A percentile compares a stretch with the other conserved stretches of the same genome.
phyloP scores from a whole-genome alignment of 129 eudicot genomes.

The Ambrosia trifida region DNA sequence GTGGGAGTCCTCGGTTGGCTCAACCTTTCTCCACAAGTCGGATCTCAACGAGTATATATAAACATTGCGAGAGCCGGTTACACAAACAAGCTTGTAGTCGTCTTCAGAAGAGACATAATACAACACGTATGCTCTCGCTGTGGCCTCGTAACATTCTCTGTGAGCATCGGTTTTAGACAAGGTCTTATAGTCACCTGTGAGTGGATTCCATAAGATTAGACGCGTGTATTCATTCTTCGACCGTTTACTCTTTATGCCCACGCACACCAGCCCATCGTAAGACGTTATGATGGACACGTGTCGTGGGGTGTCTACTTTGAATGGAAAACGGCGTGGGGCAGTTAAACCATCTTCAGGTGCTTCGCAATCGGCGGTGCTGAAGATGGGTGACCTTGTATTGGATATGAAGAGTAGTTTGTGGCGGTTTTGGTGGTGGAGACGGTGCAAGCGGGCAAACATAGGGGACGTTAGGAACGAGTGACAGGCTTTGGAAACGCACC shows the following conservation, averaged over 20 bases:
- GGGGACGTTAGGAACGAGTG: neutral
- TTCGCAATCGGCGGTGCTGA: conserved; percentile 18
- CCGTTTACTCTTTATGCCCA: neutral
- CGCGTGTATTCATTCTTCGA: neutral
- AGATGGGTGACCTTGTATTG: neutral
- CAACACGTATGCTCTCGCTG: neutral
- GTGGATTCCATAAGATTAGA: conserved; percentile 14
- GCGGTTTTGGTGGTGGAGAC: conserved; percentile 1
- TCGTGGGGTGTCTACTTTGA: neutral
- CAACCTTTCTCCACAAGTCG: conserved; percentile 2
- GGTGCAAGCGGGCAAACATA: conserved; percentile 3
- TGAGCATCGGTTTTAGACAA: neutral
- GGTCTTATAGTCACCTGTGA: conserved; percentile 13
- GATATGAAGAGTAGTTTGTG: conserved; percentile 7
- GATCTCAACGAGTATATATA: conserved; percentile 21
- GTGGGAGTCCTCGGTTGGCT: too few relatives aligned
- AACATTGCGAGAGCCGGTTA: neutral
- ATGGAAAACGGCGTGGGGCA: neutral
- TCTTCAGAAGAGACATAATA: conserved; percentile 14
- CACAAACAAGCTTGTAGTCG: conserved; percentile 21
- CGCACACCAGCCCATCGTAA: conserved; percentile 14
- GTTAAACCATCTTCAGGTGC: conserved; percentile 6
- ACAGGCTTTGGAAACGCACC: conserved; percentile 3
- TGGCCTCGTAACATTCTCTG: neutral
- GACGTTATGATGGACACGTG: neutral